Percentiles rank a stretch among this genome's conserved stretches.
phyloP scores from a whole-genome alignment of 2,329 filamentous ascomycete genomes.

The Fusarium sp. region DNA sequence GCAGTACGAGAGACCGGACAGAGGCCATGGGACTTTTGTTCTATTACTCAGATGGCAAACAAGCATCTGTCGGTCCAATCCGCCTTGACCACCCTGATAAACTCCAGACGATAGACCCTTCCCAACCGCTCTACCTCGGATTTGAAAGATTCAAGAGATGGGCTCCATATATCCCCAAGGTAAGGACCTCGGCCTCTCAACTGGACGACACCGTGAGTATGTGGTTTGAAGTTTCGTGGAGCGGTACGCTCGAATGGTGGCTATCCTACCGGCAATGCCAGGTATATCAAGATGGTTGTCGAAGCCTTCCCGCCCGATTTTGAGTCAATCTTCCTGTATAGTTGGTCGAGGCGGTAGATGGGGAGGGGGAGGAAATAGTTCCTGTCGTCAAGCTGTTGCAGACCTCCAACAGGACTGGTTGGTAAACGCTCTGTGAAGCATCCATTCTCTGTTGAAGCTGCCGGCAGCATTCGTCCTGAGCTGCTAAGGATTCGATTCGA shows the following conservation, averaged over 20 bases:
- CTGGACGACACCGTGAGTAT: background rate
- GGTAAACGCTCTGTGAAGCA: too few species aligned
- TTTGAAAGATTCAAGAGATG: background rate
- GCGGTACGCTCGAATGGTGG: conserved; percentile 7
- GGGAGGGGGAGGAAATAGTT: too few species aligned
- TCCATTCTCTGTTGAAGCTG: too few species aligned
- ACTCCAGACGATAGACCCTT: background rate
- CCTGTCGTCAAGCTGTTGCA: too few species aligned
- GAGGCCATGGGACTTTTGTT: background rate
- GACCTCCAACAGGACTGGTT: too few species aligned
- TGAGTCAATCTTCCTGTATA: too few species aligned
- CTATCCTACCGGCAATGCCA: conserved; percentile 1
- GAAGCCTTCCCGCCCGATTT: background rate
- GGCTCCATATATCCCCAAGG: background rate
- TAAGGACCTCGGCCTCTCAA: background rate
- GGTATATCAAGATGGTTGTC: background rate
- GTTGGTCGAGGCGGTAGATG: too few species aligned
- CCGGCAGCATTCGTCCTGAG: too few species aligned
- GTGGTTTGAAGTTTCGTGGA: conserved; percentile 4
- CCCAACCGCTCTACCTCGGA: background rate
- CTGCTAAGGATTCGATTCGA: too few species aligned
- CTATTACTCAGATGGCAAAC: background rate
- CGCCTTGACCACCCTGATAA: background rate
- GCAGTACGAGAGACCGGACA: background rate
- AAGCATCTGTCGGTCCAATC: background rate